Evolutionary conservation across 1,284 basidiomycete genomes (phyloP), one percentile per base, ranked within the genome.

Genomic region (Naganishia cerealis): DNA sequence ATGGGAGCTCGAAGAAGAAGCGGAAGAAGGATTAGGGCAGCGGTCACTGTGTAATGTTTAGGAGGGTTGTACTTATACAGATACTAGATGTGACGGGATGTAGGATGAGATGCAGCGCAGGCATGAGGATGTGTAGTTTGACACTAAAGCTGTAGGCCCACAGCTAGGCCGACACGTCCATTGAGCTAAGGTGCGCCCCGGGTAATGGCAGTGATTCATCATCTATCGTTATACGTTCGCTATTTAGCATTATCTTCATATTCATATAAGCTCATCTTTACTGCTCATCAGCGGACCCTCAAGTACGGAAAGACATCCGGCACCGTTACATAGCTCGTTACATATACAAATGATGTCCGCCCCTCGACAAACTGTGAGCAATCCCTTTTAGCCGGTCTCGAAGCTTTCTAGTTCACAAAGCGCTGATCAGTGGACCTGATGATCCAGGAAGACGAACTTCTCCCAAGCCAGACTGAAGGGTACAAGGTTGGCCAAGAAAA

Each of bases 401-500:
- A 33, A 33, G 29, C 29, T 50, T 10, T 13, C 15, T 8, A 50
- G 21, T 10, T 10, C 21, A 13, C 8, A 50, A 50, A 50, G 21
- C 13, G 24, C 9, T 15, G 9, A 24, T 15, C n/a, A 50, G 21
- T 24, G 8, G 26, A 26, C 29, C 21, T 21, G n/a, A 24, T 50
- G n/a, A 46, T 15, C 38, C 50, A 63, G 61, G 61, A 63, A 39
- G 61, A 63, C 61, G 61, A 63, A 36, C 61, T 63, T 26, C 50
- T 40, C 24, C 61, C 61, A 4, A 63, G 61, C 50, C 61, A 68
- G 71, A 81, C 80, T 50, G 76, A 80, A 71, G 78, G 78, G 29
- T 81, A 80, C 78, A 81, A 77, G 73, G 79, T 82, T 67, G 79
- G 78, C 0, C 75, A 80, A 70, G 72, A 73, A 68, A 84, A 83